phyloP scores from a whole-genome alignment of 2,329 filamentous ascomycete species.

The Whalleya microplaca region DNA sequence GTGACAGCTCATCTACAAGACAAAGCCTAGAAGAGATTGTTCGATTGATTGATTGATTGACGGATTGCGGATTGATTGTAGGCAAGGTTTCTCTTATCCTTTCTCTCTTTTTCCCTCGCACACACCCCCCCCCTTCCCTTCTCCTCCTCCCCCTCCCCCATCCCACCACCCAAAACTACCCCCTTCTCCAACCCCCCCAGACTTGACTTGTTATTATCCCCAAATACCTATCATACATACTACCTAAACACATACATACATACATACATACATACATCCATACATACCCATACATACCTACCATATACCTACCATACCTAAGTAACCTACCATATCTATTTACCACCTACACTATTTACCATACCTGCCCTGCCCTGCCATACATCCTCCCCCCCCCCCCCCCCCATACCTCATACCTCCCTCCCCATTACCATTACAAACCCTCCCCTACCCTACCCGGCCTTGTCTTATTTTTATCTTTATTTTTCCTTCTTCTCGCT shows the following conservation, averaged over 20 bases:
- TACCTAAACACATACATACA: background rate
- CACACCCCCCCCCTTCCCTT: constrained; percentile 18
- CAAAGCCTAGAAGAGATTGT: background rate
- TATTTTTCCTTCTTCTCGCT: constrained; percentile 14
- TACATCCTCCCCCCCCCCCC: no score
- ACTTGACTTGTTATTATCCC: constrained; percentile 18
- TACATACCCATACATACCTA: no score
- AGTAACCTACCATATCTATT: no score
- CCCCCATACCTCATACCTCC: constrained; percentile 4
- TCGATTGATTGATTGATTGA: background rate
- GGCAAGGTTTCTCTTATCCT: constrained; percentile 11
- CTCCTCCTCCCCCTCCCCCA: constrained; percentile 7
- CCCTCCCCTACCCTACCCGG: constrained; percentile 16
- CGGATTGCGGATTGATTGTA: constrained; percentile 11
- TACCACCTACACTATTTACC: no score
- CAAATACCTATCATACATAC: constrained; percentile 19
- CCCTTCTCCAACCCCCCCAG: constrained; percentile 27
- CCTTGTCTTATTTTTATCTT: constrained; percentile 14
- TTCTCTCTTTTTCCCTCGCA: constrained; percentile 10
- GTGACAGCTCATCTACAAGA: constrained; percentile 1
- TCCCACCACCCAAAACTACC: constrained; percentile 18
- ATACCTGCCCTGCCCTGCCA: no score
- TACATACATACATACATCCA: no score
- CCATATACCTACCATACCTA: background rate
- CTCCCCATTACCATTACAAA: background rate